Evolutionary conservation across 2,329 filamentous ascomycete genomes (phyloP), one percentile per base, ranked within the genome.

Genomic region (Dothistroma septosporum): DNA sequence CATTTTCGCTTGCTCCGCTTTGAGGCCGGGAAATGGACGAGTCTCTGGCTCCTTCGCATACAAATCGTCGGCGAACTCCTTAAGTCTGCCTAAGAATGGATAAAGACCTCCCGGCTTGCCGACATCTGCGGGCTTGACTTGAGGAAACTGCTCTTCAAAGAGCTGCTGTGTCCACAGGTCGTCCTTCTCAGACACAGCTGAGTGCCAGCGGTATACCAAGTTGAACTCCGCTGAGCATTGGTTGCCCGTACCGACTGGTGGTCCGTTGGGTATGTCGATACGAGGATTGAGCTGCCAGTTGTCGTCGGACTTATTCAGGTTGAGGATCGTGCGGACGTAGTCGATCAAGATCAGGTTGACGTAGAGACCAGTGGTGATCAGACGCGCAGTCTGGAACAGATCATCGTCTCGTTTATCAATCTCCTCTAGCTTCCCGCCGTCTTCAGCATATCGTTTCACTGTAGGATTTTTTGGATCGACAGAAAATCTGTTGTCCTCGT

Each of bases 401-500:
- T 82, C 79, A 41, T 82, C 74, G 58, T 80, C 78, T 16, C 74
- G 74, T 63, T 75, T 70, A 52, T 70, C 74, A 49, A 70, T 56
- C 31, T 58, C 65, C 24, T 67, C 65, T n/a, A 22, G 31, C 11
- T 32, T 28, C 11, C 33, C 33, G 16, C 50, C 50, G 11, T 53
- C 50, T n/a, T 68, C 69, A 50, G 71, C 57, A 70, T 76, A 69
- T 66, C 75, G 61, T 57, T 69, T 64, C 24, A 75, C 67, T 0
- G 62, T 68, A 0, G 70, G 68, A 21, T 77, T 72, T 28, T 80
- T 78, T 47, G 87, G 84, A 22, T 91, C 90, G 61, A 85, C 87
- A 0, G 82, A 84, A 75, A 96, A 97, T 22, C 90, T 84, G 16
- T 86, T 87, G 49, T 85, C 85, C 69, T 97, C 92, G 69, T 97